phyloP scores from a whole-genome alignment of 2,329 filamentous ascomycete species.

The Tolypocladium endophyticum region DNA sequence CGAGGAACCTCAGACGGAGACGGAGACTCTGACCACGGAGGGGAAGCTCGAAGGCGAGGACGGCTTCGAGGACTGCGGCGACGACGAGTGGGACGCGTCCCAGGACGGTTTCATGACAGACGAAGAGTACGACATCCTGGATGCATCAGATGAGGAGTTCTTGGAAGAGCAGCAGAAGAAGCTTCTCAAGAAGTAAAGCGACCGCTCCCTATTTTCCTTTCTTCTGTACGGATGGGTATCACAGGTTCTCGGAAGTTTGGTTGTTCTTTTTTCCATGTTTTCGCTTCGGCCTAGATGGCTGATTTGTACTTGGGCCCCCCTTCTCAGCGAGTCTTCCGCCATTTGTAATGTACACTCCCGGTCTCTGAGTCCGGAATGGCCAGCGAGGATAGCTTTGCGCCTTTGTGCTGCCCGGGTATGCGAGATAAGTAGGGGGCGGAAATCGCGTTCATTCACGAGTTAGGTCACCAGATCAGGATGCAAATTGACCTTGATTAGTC shows the following conservation, averaged over 20 bases:
- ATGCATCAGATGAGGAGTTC: conserved; percentile 86
- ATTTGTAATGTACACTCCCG: conserved; percentile 1
- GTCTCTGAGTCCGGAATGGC: neutral
- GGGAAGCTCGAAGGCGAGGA: conserved; percentile 33
- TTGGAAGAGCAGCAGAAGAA: conserved; percentile 42
- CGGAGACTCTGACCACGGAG: conserved; percentile 43
- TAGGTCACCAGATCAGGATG: conserved; percentile 5
- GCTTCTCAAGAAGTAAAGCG: conserved; percentile 24
- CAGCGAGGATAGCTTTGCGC: neutral
- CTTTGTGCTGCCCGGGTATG: neutral
- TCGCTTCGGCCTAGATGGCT: conserved; percentile 1
- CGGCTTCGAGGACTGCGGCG: conserved; percentile 39
- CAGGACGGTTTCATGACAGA: conserved; percentile 83
- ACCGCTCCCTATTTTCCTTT: neutral
- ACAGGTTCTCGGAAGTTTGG: neutral
- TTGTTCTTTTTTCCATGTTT: conserved; percentile 4
- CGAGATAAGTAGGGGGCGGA: neutral
- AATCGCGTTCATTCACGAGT: conserved; percentile 1
- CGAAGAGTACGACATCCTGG: conserved; percentile 95
- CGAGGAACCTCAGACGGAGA: conserved; percentile 43
- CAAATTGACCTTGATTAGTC: conserved; percentile 2
- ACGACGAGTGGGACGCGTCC: conserved; percentile 53
- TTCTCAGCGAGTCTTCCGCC: neutral
- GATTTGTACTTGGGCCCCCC: neutral
- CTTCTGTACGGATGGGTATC: neutral